Conservation (phyloP, 306 rosid genomes). For the Quercus alba region DNA sequence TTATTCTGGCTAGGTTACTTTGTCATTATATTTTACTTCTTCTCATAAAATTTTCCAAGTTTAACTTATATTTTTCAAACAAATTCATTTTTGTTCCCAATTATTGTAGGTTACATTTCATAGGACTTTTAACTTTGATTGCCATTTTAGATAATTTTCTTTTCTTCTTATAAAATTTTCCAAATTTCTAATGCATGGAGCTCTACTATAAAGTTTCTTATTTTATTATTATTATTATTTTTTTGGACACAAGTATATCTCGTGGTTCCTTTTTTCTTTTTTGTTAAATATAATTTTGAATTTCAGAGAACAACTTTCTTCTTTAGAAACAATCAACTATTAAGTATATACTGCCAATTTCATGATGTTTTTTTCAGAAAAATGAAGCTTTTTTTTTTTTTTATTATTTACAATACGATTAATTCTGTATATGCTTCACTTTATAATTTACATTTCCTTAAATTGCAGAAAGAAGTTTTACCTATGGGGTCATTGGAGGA, state of each 20-base stretch:
- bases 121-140: no score
- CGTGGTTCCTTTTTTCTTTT: not conserved
- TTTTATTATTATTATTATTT: no score
- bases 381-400: no score
- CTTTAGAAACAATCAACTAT: no score
- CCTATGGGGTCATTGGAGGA: conserved; percentile 13
- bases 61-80: not conserved
- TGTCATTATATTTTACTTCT: no score
- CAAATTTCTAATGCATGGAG: not conserved
- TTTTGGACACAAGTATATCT: no score
- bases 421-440: not conserved
- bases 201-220: not conserved
- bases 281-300: not conserved
- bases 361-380: not conserved
- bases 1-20: no score
- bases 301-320: not conserved
- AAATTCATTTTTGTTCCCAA: not conserved
- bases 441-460: not conserved
- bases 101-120: not conserved
- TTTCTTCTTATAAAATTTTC: not conserved
- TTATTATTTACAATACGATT: not conserved
- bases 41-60: no score
- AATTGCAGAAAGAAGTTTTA: conserved; percentile 15
- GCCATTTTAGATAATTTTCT: no score
- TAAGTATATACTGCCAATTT: no score